Percentiles rank a stretch among this genome's conserved stretches.
These are phyloP conservation scores for Boletus fagicola DNA, from an alignment of 768 basidiomycete genomes.

Conservation along the genomic window DNA sequence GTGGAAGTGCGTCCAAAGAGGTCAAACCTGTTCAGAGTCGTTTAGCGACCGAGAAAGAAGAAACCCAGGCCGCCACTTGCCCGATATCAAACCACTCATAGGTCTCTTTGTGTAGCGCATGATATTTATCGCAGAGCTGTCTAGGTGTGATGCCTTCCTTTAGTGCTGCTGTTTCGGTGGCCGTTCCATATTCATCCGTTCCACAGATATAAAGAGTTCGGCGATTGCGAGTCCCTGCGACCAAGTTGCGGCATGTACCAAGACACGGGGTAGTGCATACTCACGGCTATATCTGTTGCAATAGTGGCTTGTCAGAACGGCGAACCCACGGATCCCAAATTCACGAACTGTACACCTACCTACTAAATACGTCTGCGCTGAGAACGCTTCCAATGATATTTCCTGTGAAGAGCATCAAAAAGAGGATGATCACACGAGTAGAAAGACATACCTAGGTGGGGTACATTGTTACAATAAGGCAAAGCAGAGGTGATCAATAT, in stretches of 20 bases:
- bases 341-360: conserved; percentile 49
- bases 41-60: not conserved
- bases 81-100: conserved; percentile 98
- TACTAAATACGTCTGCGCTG: conserved; percentile 95
- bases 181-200: conserved; percentile 99
- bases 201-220: conserved; percentile 94
- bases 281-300: conserved; percentile 57
- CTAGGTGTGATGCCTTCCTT: conserved; percentile 80
- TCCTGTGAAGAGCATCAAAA: conserved; percentile 39
- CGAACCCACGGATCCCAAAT: conserved; percentile 1
- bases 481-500: conserved; percentile 92
- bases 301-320: not conserved
- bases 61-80: conserved; percentile 38
- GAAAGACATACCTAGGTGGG: conserved; percentile 73
- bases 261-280: conserved; percentile 20
- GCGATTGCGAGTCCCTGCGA: conserved; percentile 67
- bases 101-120: conserved; percentile 83
- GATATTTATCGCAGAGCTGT: conserved; percentile 88
- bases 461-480: conserved; percentile 96
- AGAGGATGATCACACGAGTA: conserved; percentile 7
- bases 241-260: conserved; percentile 1
- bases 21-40: conserved; percentile 64
- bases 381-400: conserved; percentile 95
- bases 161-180: conserved; percentile 95
- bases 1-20: conserved; percentile 96